phyloP scores from a whole-genome alignment of 305 asterid genomes.

The Solanum hybrid region DNA sequence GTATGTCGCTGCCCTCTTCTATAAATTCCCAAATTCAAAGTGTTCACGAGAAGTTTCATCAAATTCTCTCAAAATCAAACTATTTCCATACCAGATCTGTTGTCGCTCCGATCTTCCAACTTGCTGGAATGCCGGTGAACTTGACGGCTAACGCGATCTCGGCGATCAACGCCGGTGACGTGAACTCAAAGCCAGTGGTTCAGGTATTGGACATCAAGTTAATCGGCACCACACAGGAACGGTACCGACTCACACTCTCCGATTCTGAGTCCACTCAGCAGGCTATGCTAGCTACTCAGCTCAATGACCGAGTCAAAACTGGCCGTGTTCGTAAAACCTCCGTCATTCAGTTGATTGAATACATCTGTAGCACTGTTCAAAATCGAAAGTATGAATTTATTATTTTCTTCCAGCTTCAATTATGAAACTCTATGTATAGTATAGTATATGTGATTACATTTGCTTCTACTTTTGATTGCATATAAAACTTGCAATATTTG shows the following conservation, averaged over 20 bases:
- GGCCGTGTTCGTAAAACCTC: conserved; percentile 63
- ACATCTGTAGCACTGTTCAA: conserved; percentile 62
- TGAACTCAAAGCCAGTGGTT: conserved; percentile 79
- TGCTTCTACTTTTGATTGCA: background rate
- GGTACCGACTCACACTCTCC: conserved; percentile 61
- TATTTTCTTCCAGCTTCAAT: background rate
- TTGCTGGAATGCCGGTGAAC: conserved; percentile 42
- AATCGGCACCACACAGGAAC: conserved; percentile 59
- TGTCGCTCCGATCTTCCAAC: conserved; percentile 14
- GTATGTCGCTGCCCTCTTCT: background rate
- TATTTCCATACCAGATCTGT: background rate
- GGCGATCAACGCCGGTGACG: conserved; percentile 71
- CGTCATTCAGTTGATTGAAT: conserved; percentile 79
- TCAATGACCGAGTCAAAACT: conserved; percentile 56
- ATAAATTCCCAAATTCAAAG: conserved; percentile 3
- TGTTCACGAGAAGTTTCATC: background rate
- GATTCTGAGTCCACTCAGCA: conserved; percentile 66
- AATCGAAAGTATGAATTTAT: conserved; percentile 49
- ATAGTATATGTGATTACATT: background rate
- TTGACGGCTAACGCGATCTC: conserved; percentile 65
- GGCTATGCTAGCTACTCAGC: conserved; percentile 93
- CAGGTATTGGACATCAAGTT: conserved; percentile 84
- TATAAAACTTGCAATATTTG: background rate
- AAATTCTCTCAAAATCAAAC: background rate
- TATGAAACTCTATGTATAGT: background rate